Evolutionary conservation across 495 filamentous ascomycete species (phyloP), one percentile per base, ranked within the genome.

Genomic region (Aspergillus hancockii): DNA sequence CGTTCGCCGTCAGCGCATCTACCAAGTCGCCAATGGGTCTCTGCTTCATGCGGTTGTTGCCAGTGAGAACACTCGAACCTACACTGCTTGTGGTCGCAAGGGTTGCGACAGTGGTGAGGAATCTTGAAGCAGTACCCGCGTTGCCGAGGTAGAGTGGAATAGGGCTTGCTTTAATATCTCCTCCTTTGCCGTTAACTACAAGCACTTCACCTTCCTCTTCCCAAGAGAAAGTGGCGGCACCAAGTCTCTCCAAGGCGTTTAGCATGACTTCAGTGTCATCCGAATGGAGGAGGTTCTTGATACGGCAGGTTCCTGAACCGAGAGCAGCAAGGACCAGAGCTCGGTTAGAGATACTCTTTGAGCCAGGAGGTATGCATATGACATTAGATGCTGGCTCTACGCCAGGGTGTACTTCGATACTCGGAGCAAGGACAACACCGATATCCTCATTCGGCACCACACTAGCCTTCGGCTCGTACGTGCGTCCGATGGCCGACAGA

Each of bases 201-300:
- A 99, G 84, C 6, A 93, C 87, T 54, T 91, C 87, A 18, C 94
- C 94, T 54, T 92, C 90, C 38, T 96, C 89, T 73, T 97, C 95
- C 93, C 93, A 98, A 9, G 87, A 83, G 75, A 92, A 97, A 1
- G 87, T 86, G n/a, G 93, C 93, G n/a, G 90, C 94, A 41, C 90
- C 86, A 30, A 98, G 82, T 61, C 84, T 83, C 18, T 84, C 82
- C 57, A 99, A 79, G 45, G 94, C 95, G 57, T 89, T 91, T 55
- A 99, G 76, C 94, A 98, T 99, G 72, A 90, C 91, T 71, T 97
- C 91, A 4, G 92, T 97, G 69, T 99, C 94, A 67, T 97, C 94
- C 3, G 94, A 98, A 74, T 97, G 92, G 12, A 99, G 81, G 18
- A 99, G 81, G 61, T 97, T 97, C 68, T 83, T 90, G 66, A 99